Percentiles rank a stretch among this genome's conserved stretches.
These are phyloP conservation scores for Schizothecium vesticola DNA, from an alignment of 495 filamentous ascomycete genomes.

Conservation along the genomic window DNA sequence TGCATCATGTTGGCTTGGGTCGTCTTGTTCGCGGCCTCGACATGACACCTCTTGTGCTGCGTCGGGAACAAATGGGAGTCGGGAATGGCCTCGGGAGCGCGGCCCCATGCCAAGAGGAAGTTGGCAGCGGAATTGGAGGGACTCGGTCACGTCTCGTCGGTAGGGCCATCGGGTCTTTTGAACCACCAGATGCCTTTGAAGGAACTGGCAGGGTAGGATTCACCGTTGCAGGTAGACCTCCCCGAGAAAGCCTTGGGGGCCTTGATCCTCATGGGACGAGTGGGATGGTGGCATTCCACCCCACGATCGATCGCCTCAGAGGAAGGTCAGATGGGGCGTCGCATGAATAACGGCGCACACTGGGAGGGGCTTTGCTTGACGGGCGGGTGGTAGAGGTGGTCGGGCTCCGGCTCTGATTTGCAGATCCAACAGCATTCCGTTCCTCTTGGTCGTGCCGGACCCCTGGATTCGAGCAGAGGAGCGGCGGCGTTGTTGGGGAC, in stretches of 20 bases:
- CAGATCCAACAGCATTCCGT: neutral
- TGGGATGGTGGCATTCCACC: neutral
- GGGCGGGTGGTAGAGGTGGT: slow-evolving; percentile 1
- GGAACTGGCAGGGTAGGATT: neutral
- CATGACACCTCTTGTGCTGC: neutral
- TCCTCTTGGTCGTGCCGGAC: neutral
- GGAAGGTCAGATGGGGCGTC: neutral
- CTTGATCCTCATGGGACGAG: neutral
- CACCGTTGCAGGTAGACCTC: neutral
- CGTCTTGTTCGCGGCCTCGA: slow-evolving; percentile 2
- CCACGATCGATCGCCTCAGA: slow-evolving; percentile 7
- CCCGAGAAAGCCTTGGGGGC: neutral
- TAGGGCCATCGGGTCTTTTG: neutral
- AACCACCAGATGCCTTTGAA: neutral
- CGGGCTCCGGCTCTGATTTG: slow-evolving; percentile 11
- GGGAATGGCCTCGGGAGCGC: neutral
- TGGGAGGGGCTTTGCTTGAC: neutral
- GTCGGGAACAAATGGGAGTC: neutral
- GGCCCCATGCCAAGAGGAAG: neutral
- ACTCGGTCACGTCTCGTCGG: neutral
- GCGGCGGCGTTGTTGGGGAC: slow-evolving; percentile 7
- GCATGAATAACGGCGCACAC: slow-evolving; percentile 14
- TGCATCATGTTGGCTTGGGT: slow-evolving; percentile 12
- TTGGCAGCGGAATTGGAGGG: neutral
- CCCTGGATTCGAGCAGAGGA: slow-evolving; percentile 1